Conservation (phyloP, 2,329 filamentous ascomycete genomes). For the Whalleya microplaca region DNA sequence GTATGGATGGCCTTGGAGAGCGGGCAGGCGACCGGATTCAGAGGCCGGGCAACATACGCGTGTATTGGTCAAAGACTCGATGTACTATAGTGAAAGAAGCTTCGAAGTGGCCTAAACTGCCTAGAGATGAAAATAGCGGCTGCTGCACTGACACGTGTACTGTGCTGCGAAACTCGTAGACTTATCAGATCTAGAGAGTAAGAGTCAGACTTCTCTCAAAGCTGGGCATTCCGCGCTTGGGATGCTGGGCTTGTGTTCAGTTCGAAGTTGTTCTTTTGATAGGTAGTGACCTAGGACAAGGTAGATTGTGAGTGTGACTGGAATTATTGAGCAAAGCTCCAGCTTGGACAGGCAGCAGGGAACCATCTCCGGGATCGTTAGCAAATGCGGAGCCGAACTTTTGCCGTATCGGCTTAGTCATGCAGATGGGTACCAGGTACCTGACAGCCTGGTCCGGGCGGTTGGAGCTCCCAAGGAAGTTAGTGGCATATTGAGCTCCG, state of each 20-base stretch:
- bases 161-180: not conserved
- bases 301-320: too few species aligned
- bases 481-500: constrained; percentile 22
- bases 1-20: not conserved
- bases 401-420: not conserved
- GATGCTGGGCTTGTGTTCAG: not conserved
- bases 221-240: not conserved
- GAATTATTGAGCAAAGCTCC: too few species aligned
- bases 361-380: too few species aligned
- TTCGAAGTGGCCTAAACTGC: constrained; percentile 2
- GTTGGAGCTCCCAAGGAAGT: not conserved
- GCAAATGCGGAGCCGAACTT: not conserved
- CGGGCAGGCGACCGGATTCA: constrained; percentile 3
- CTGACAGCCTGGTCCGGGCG: not conserved
- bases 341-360: too few species aligned
- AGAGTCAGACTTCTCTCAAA: not conserved
- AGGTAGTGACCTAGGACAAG: not conserved
- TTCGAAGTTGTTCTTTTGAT: not conserved
- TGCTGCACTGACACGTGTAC: not conserved
- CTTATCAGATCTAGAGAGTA: not conserved
- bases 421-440: not conserved
- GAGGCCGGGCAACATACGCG: not conserved
- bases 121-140: not conserved
- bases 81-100: constrained; percentile 7
- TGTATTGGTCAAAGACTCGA: constrained; percentile 13